Percentiles rank a stretch among this genome's conserved stretches.
phyloP scores from a whole-genome alignment of 306 rosid genomes.

The Sindora glabra region DNA sequence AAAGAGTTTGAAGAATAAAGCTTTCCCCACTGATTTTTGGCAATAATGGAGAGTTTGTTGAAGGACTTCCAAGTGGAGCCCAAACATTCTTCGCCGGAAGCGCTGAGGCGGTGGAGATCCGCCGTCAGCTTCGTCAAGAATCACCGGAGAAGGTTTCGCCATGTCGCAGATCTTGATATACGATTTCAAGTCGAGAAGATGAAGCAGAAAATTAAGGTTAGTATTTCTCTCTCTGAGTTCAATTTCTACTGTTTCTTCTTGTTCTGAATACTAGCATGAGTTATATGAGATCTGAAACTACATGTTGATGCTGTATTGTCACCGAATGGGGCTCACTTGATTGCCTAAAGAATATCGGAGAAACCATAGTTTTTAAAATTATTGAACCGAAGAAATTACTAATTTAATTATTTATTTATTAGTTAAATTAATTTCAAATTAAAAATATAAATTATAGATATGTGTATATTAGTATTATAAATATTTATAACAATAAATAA shows the following conservation, averaged over 20 bases:
- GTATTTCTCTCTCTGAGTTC: background rate
- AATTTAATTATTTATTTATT: too few relatives aligned
- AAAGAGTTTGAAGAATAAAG: background rate
- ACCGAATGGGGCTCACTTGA: too few relatives aligned
- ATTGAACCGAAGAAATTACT: too few relatives aligned
- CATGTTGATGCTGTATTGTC: too few relatives aligned
- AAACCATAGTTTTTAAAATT: too few relatives aligned
- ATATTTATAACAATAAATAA: too few relatives aligned
- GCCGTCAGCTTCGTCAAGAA: constrained; percentile 61
- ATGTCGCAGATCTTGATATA: constrained; percentile 57
- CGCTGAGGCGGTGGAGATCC: constrained; percentile 46
- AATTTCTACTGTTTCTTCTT: background rate
- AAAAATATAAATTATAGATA: too few relatives aligned
- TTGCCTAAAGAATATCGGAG: too few relatives aligned
- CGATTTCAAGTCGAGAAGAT: constrained; percentile 37
- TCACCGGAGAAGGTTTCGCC: constrained; percentile 63
- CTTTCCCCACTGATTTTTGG: background rate
- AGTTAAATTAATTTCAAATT: too few relatives aligned
- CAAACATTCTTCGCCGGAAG: constrained; percentile 35
- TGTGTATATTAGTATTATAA: too few relatives aligned
- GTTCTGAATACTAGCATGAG: too few relatives aligned
- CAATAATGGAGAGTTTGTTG: constrained; percentile 27
- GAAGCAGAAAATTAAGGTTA: constrained; percentile 47
- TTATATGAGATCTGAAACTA: too few relatives aligned
- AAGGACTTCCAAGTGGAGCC: constrained; percentile 43